Percentiles rank a stretch among this genome's conserved stretches.
These are phyloP conservation scores for Russula foetens DNA, from an alignment of 768 basidiomycete genomes.

Conservation along the genomic window DNA sequence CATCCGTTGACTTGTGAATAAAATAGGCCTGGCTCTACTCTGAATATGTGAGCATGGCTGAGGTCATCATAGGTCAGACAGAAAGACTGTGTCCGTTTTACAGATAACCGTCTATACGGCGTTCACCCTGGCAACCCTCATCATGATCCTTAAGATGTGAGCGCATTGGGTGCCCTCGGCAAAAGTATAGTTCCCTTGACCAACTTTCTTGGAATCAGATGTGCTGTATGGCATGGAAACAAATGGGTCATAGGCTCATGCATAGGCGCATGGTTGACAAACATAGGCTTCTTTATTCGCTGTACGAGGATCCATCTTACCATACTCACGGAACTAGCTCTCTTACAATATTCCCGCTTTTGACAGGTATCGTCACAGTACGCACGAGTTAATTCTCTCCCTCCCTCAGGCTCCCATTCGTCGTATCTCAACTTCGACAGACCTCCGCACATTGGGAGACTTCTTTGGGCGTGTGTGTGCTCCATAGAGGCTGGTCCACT, in stretches of 20 bases:
- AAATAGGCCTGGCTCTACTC: not conserved
- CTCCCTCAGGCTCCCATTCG: no score
- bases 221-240: slow-evolving; percentile 6
- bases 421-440: not conserved
- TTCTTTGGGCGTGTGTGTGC: not conserved
- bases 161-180: not conserved
- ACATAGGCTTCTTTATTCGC: slow-evolving; percentile 10
- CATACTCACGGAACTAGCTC: not conserved
- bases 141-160: slow-evolving; percentile 14
- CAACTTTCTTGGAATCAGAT: not conserved
- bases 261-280: not conserved
- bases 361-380: not conserved
- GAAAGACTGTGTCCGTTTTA: not conserved
- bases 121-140: not conserved
- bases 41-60: not conserved
- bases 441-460: not conserved
- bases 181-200: not conserved
- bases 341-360: not conserved
- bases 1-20: not conserved
- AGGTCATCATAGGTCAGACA: not conserved
- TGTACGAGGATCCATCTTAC: slow-evolving; percentile 1
- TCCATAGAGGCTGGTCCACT: not conserved
- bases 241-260: not conserved
- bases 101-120: slow-evolving; percentile 5
- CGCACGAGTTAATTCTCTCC: not conserved